These are phyloP conservation scores for Fagus sylvatica DNA, from an alignment of 306 rosid species.

Conservation along the genomic window DNA sequence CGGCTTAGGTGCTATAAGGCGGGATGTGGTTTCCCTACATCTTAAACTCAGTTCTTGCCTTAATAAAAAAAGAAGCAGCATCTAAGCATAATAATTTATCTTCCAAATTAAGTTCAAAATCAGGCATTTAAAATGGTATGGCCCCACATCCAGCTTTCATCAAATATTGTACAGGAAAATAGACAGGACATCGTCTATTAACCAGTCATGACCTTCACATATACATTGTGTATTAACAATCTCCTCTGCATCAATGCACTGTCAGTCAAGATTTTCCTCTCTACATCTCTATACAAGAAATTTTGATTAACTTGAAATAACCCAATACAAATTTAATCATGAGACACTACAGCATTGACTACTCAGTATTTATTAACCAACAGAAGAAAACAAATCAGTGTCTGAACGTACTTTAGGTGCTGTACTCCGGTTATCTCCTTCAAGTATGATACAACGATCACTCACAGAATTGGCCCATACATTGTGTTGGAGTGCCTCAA, in stretches of 20 bases:
- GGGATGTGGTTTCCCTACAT: no score
- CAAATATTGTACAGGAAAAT: not conserved
- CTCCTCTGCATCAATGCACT: not conserved
- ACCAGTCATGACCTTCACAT: not conserved
- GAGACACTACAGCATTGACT: not conserved
- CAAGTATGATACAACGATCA: constrained; percentile 69
- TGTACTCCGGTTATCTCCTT: constrained; percentile 77
- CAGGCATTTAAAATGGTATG: not conserved
- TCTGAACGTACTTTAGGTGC: constrained; percentile 68
- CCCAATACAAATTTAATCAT: not conserved
- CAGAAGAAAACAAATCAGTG: not conserved
- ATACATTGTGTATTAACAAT: not conserved
- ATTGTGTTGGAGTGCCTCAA: constrained; percentile 75
- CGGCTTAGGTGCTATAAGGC: not conserved
- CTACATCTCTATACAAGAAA: not conserved
- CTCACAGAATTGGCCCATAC: constrained; percentile 64
- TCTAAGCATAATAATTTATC: not conserved
- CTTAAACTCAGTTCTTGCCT: not conserved
- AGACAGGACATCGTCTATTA: not conserved
- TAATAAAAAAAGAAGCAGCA: not conserved
- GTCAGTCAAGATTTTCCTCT: not conserved
- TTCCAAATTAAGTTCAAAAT: not conserved
- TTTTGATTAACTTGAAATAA: not conserved
- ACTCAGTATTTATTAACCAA: not conserved
- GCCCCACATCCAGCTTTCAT: not conserved